Conservation (phyloP, 257 asterid species). For the Przewalskia tangutica region DNA sequence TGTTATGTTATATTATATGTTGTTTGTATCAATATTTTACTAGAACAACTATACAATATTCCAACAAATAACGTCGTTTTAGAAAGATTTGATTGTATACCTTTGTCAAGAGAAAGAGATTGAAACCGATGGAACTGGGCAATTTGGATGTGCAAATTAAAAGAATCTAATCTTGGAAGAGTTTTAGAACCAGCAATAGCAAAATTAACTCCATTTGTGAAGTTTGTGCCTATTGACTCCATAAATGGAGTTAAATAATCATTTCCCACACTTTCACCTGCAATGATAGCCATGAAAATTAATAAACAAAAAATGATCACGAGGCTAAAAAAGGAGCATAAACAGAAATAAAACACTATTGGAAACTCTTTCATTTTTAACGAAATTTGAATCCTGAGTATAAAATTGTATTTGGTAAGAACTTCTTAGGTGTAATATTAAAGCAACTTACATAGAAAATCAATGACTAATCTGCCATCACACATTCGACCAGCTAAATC, state of each 20-base stretch:
- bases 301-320: background rate
- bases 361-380: background rate
- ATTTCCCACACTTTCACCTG: conserved; percentile 36
- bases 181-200: conserved; percentile 32
- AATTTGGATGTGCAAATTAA: conserved; percentile 26
- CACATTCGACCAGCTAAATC: conserved; percentile 27
- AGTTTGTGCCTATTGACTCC: conserved; percentile 29
- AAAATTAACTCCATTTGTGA: conserved; percentile 37
- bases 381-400: background rate
- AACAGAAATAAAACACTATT: background rate
- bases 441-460: conserved; percentile 33
- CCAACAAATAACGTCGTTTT: no score
- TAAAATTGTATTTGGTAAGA: background rate
- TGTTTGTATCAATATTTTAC: no score
- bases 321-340: background rate
- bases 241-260: conserved; percentile 38
- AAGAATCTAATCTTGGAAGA: conserved; percentile 18
- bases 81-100: background rate
- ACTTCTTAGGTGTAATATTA: fast-evolving
- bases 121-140: conserved; percentile 29
- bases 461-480: conserved; percentile 36
- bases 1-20: no score
- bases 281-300: background rate
- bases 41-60: no score
- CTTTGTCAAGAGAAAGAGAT: conserved; percentile 29